Evolutionary conservation across 495 filamentous ascomycete genomes (phyloP).

Genomic region (Podospora comata): DNA sequence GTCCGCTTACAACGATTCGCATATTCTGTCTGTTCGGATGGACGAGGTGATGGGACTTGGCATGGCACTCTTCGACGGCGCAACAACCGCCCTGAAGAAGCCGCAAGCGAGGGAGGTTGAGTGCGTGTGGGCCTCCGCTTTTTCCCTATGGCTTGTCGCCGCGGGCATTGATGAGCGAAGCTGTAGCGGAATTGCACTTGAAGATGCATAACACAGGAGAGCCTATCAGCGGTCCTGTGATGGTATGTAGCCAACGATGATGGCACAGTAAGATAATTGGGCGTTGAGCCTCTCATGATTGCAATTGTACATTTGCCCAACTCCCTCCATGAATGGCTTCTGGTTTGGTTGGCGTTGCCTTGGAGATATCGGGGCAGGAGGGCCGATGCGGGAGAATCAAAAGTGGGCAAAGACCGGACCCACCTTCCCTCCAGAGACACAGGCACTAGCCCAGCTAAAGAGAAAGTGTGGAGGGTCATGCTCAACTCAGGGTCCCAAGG

Average conservation of each 20-base stretch:
- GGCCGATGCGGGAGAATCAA: conserved; percentile 5
- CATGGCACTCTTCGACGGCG: background rate
- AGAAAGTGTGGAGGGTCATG: background rate
- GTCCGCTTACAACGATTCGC: background rate
- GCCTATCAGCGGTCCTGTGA: background rate
- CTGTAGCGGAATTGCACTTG: background rate
- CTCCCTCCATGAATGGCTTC: background rate
- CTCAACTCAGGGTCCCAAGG: conserved; percentile 5
- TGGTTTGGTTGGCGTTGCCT: conserved; percentile 1
- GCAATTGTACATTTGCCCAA: background rate
- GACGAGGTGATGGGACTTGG: background rate
- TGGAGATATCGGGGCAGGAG: conserved; percentile 6
- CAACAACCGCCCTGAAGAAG: conserved; percentile 2
- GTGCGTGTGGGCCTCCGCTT: background rate
- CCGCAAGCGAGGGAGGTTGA: conserved; percentile 5
- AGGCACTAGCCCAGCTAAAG: background rate
- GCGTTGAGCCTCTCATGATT: background rate
- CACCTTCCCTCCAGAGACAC: conserved; percentile 6
- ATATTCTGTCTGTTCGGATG: background rate
- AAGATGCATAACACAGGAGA: background rate
- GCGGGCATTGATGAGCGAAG: background rate
- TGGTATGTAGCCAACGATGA: background rate
- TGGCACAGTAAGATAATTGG: background rate
- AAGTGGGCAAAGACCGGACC: background rate
- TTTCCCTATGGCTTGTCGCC: background rate